These are phyloP conservation scores for Phaeosphaeriaceae sp. DNA, from an alignment of 2,329 filamentous ascomycete species.

Conservation along the genomic window DNA sequence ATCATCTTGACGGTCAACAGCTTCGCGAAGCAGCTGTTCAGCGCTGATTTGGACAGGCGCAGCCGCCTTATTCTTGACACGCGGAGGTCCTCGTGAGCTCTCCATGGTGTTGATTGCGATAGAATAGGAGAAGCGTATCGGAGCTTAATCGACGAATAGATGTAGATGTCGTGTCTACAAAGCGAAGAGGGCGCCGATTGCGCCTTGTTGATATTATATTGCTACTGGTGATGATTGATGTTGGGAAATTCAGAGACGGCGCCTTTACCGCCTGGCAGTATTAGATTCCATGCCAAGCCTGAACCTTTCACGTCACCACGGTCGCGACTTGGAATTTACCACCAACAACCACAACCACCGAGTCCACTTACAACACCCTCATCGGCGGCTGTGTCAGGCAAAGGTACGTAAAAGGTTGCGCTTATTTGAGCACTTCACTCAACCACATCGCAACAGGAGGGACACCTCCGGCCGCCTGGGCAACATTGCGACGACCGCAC, in stretches of 20 bases:
- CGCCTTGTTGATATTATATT: conserved; percentile 8
- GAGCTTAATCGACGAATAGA: background rate
- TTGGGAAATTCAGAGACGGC: conserved; percentile 8
- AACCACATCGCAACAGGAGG: conserved; percentile 29
- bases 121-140: background rate
- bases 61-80: conserved; percentile 98
- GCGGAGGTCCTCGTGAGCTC: conserved; percentile 81
- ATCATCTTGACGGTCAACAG: conserved; percentile 93
- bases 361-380: background rate
- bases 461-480: conserved; percentile 29
- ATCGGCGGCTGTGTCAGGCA: conserved; percentile 19
- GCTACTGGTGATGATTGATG: conserved; percentile 12
- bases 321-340: conserved; percentile 8
- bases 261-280: conserved; percentile 19
- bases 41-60: conserved; percentile 86
- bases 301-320: conserved; percentile 19
- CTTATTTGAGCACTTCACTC: conserved; percentile 21
- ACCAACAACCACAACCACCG: background rate
- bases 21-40: conserved; percentile 95
- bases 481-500: background rate
- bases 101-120: conserved; percentile 69
- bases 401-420: conserved; percentile 30
- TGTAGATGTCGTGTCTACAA: conserved; percentile 2
- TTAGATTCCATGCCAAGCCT: conserved; percentile 25
- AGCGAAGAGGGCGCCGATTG: background rate